Base-by-base conservation (phyloP, 2,329 filamentous ascomycete genomes). In the Hymenoscyphus infarciens region DNA sequence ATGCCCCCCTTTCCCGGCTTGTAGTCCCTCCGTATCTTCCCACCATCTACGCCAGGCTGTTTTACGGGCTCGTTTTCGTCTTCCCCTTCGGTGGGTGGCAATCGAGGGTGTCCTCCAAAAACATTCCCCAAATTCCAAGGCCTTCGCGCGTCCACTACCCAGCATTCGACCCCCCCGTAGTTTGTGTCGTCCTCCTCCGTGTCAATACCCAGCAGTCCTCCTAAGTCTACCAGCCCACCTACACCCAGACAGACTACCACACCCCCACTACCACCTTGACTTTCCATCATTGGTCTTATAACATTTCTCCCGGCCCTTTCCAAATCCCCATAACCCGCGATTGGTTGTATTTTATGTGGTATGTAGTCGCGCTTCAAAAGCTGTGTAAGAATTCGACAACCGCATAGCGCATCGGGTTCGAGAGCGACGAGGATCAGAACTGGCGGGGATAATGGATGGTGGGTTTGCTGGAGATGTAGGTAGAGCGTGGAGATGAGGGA, bases 341-440 rank as follows among this genome's bases (percentile, higher is more conserved):
- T 89, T 1, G 95, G 95, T 72, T 97, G 91, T 73, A 98, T 97
- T 78, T 97, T 98, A 80, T 98, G 94, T 15, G 90, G 91, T 70
- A 99, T 96, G 74, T 96, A 98, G 80, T 99, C 95, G 81, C 94
- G 90, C 78, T 96, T 97, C 64, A 99, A 82, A n/a, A 99, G 83
- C 58, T 89, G 85, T 2, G 94, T 96, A 56, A 99, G 86, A 65
- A 99, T 97, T 65, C 93, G 92, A 75, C 92, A 96, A 66, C 93
- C 95, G 77, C 94, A 98, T 66, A 99, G 86, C 67, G 95, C 91
- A 79, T 99, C 95, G 61, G 95, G 92, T 74, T 97, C 94, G 74
- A 98, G 90, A 39, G 94, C 91, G 67, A 93, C 93, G 62, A 99
- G 89, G 67, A 99, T 86, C 29, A 98, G 83, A 60, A 98, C 92